These are phyloP conservation scores for Sambucus nigra DNA, from an alignment of 129 eudicot genomes.

Conservation along the genomic window DNA sequence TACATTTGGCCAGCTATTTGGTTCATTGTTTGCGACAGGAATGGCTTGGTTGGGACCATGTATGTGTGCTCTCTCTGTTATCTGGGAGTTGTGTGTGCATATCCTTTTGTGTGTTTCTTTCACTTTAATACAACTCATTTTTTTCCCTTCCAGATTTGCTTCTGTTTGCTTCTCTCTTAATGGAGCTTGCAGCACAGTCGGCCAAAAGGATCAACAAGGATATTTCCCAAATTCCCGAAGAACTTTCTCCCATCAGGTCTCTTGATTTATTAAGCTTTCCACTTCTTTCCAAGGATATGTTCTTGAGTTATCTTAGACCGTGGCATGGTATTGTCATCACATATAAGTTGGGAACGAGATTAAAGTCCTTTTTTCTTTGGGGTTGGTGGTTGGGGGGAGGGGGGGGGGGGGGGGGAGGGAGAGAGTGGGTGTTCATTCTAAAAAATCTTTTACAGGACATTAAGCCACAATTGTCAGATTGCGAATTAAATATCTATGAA, in stretches of 20 bases:
- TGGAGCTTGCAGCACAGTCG: constrained; percentile 92
- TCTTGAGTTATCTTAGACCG: background rate
- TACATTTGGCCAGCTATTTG: constrained; percentile 87
- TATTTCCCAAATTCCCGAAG: constrained; percentile 38
- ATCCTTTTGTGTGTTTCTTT: background rate
- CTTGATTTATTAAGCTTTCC: background rate
- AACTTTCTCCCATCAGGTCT: constrained; percentile 42
- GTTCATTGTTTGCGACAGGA: constrained; percentile 79
- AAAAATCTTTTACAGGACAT: no score
- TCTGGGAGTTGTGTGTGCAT: background rate
- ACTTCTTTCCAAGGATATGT: background rate
- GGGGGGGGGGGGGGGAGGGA: no score
- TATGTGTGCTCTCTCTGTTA: constrained; percentile 25
- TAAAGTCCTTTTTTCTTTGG: no score
- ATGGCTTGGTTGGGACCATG: constrained; percentile 97
- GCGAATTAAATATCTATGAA: no score
- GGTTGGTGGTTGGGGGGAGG: no score
- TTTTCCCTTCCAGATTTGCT: constrained; percentile 49
- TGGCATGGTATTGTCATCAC: background rate
- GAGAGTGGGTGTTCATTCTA: no score
- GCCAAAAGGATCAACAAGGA: constrained; percentile 62
- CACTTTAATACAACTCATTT: background rate
- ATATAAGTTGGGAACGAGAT: background rate
- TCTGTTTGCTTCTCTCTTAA: constrained; percentile 65
- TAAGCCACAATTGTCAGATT: no score